Conservation (phyloP, 163 green algal genomes). For the Scenedesmus sp. region DNA sequence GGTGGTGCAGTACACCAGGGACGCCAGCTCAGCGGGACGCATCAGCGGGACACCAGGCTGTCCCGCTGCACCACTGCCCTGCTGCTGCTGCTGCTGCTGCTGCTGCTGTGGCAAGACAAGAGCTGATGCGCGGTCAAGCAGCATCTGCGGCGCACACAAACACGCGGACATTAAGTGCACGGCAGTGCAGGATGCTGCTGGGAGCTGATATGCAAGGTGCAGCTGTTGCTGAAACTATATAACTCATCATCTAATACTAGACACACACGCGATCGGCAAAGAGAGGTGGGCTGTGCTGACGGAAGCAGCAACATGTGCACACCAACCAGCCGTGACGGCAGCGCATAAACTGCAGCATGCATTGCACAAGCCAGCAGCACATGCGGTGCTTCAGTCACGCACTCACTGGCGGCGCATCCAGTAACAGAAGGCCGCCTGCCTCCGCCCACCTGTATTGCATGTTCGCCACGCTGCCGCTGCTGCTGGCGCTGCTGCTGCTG, state of each 20-base stretch:
- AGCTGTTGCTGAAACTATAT: too few relatives aligned
- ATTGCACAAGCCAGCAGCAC: too few relatives aligned
- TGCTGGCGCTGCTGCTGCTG: background rate
- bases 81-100: constrained; percentile 36
- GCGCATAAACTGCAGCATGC: too few relatives aligned
- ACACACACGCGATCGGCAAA: too few relatives aligned
- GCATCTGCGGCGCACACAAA: background rate
- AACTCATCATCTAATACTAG: too few relatives aligned
- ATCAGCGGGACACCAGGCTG: background rate
- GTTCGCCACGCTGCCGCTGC: background rate
- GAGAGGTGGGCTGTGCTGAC: too few relatives aligned
- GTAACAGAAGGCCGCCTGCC: background rate
- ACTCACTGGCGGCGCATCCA: background rate
- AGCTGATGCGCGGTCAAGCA: background rate
- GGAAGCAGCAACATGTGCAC: too few relatives aligned
- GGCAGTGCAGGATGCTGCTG: background rate
- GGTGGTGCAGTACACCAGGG: constrained; percentile 8
- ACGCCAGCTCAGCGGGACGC: constrained; percentile 21
- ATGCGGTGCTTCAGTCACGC: background rate
- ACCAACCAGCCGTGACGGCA: too few relatives aligned
- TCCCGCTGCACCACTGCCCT: background rate
- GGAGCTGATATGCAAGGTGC: too few relatives aligned
- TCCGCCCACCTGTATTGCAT: background rate
- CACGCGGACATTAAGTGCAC: background rate
- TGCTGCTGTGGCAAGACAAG: constrained; percentile 22